phyloP scores from a whole-genome alignment of 176 grass and related monocot species.

The Miscanthus lutarioriparius region DNA sequence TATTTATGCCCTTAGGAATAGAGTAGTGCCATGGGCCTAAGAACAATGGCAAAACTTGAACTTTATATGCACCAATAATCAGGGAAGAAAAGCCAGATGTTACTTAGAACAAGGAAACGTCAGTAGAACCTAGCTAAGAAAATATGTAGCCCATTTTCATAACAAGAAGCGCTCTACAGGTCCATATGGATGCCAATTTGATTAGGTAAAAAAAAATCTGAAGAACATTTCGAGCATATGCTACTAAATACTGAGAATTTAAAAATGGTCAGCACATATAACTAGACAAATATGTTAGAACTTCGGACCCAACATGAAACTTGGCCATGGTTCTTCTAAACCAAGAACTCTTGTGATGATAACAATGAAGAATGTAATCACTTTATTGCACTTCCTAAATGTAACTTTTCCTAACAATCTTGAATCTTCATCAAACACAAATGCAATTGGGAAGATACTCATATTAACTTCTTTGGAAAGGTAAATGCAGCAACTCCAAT shows the following conservation, averaged over 20 bases:
- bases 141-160: slow-evolving; percentile 4
- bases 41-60: not conserved
- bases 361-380: slow-evolving; percentile 20
- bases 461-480: slow-evolving; percentile 10
- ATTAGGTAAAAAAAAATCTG: not conserved
- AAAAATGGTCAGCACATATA: not conserved
- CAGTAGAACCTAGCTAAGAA: not conserved
- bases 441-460: slow-evolving; percentile 14
- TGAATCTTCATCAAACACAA: not conserved
- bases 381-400: slow-evolving; percentile 16
- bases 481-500: slow-evolving; percentile 7
- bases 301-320: not conserved
- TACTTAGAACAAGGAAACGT: not conserved
- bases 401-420: slow-evolving; percentile 11
- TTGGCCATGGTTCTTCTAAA: slow-evolving; percentile 1
- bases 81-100: not conserved
- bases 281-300: not conserved
- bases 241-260: not conserved
- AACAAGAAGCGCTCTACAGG: not conserved
- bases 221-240: not conserved
- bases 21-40: not conserved
- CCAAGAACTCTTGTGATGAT: not conserved
- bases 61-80: not conserved
- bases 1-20: not conserved
- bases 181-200: not conserved